phyloP scores from a whole-genome alignment of 805 yeast species.

The Metahyphopichia silvanorum region DNA sequence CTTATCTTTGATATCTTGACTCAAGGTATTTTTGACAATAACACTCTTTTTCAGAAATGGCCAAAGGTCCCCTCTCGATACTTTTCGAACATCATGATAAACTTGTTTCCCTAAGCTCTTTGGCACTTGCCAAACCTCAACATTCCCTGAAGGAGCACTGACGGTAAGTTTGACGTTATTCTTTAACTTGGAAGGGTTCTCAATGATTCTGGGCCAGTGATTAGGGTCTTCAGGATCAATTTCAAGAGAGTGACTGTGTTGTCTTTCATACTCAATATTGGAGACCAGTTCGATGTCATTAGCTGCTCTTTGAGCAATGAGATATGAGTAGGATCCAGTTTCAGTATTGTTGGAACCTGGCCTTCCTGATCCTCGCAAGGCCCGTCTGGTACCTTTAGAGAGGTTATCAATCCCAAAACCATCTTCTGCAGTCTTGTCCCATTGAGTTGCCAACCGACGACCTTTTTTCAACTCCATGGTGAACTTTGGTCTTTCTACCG shows the following conservation, averaged over 20 bases:
- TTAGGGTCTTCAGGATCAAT: slow-evolving; percentile 16
- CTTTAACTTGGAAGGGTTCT: slow-evolving; percentile 70
- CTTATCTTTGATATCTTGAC: slow-evolving; percentile 28
- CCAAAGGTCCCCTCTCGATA: slow-evolving; percentile 86
- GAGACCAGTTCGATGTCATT: slow-evolving; percentile 40
- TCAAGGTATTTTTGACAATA: slow-evolving; percentile 25
- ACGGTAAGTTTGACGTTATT: slow-evolving; percentile 79
- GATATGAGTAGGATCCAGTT: slow-evolving; percentile 67
- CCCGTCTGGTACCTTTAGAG: slow-evolving; percentile 22
- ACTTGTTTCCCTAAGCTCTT: slow-evolving; percentile 68
- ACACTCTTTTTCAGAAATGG: slow-evolving; percentile 41
- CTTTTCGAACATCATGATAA: slow-evolving; percentile 89
- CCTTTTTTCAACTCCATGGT: slow-evolving; percentile 87
- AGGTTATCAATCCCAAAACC: slow-evolving; percentile 51
- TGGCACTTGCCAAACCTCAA: slow-evolving; percentile 87
- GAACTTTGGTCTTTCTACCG: slow-evolving; percentile 73
- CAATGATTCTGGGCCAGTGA: slow-evolving; percentile 72
- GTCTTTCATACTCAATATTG: slow-evolving; percentile 37
- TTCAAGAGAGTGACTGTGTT: slow-evolving; percentile 20
- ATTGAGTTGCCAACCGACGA: slow-evolving; percentile 61
- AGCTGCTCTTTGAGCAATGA: slow-evolving; percentile 61
- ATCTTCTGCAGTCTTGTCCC: slow-evolving; percentile 58
- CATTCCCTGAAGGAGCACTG: slow-evolving; percentile 73
- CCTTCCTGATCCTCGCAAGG: slow-evolving; percentile 72
- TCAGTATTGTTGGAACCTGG: slow-evolving; percentile 70